phyloP scores from a whole-genome alignment of 2,329 filamentous ascomycete genomes.

The Penicillium sp. region DNA sequence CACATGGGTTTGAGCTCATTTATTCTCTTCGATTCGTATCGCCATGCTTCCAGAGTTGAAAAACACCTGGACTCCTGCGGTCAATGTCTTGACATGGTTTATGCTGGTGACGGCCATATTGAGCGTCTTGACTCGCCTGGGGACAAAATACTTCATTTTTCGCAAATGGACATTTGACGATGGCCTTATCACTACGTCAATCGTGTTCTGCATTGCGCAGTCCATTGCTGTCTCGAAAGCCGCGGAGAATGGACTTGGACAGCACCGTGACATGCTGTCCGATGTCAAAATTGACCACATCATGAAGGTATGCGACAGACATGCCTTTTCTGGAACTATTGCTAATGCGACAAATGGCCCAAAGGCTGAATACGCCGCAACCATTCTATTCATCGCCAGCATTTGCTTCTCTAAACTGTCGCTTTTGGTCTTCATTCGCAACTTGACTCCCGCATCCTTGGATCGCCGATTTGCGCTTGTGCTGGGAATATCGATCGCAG shows the following conservation, averaged over 20 bases:
- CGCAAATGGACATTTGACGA: conserved; percentile 21
- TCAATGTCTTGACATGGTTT: conserved; percentile 24
- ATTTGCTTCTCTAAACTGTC: conserved; percentile 22
- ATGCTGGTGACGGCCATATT: conserved; percentile 21
- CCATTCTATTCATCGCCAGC: conserved; percentile 18
- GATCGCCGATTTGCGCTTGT: conserved; percentile 14
- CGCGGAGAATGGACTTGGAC: conserved; percentile 18
- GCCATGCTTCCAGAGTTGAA: conserved; percentile 9
- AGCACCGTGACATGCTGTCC: conserved; percentile 11
- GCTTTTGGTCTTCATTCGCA: conserved; percentile 19
- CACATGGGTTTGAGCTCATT: not conserved
- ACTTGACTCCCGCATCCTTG: conserved; percentile 15
- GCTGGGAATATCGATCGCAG: conserved; percentile 8
- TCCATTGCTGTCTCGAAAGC: conserved; percentile 20
- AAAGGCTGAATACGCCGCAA: conserved; percentile 20
- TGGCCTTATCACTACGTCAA: conserved; percentile 15
- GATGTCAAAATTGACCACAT: conserved; percentile 5
- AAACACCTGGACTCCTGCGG: conserved; percentile 13
- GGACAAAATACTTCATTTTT: conserved; percentile 21
- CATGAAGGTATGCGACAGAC: conserved; percentile 15
- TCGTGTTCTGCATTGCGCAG: conserved; percentile 17
- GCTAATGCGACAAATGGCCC: not conserved
- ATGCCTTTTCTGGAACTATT: not conserved
- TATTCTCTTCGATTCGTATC: too few species aligned
- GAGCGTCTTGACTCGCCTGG: conserved; percentile 19